phyloP scores from a whole-genome alignment of 2,329 filamentous ascomycete genomes.

The Aureobasidium sp. region DNA sequence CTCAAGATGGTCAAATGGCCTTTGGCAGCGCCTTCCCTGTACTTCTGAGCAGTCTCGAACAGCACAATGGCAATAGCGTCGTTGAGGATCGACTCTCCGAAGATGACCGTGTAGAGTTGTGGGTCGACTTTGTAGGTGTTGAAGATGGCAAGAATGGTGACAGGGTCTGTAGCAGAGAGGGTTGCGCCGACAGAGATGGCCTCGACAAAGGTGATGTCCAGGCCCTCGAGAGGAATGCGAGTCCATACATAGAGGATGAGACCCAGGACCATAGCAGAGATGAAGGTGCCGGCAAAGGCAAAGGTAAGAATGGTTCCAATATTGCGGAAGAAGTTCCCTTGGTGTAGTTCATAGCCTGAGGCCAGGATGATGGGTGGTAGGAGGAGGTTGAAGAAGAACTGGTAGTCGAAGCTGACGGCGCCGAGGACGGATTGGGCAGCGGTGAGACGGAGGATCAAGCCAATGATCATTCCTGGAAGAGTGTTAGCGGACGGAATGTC shows the following conservation, averaged over 20 bases:
- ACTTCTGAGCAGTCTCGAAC: conserved; percentile 94
- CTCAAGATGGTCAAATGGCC: conserved; percentile 69
- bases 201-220: conserved; percentile 86
- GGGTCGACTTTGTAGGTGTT: conserved; percentile 99
- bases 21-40: conserved; percentile 66
- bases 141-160: conserved; percentile 97
- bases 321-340: conserved; percentile 98
- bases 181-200: conserved; percentile 95
- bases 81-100: conserved; percentile 96
- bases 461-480: conserved; percentile 79
- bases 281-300: conserved; percentile 92
- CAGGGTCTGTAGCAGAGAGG: conserved; percentile 90
- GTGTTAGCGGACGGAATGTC: not conserved
- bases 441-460: conserved; percentile 75
- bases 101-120: conserved; percentile 97
- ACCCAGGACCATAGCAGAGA: conserved; percentile 92
- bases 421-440: conserved; percentile 78
- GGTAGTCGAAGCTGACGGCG: conserved; percentile 93
- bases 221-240: conserved; percentile 72
- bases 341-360: conserved; percentile 93
- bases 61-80: conserved; percentile 98
- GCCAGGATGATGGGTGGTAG: conserved; percentile 97
- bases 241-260: conserved; percentile 85
- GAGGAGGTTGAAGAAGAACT: conserved; percentile 98
- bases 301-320: conserved; percentile 97